Evolutionary conservation across 2,329 filamentous ascomycete species (phyloP).

Genomic region (Nemania sp.): DNA sequence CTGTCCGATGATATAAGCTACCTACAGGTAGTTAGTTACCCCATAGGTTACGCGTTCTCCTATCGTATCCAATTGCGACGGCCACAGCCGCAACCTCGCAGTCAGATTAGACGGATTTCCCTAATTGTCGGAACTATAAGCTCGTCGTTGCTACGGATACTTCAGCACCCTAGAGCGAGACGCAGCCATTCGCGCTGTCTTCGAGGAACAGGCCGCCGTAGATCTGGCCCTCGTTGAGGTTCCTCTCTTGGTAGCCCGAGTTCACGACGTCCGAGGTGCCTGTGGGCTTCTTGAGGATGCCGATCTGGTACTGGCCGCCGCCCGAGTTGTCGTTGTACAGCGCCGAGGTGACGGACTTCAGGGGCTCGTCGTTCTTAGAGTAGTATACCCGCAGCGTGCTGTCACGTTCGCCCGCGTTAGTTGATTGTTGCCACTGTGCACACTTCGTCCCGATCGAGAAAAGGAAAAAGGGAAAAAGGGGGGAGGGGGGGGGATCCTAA

Average conservation of each 20-base stretch:
- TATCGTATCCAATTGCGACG: too few species aligned
- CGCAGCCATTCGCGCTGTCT: constrained; percentile 47
- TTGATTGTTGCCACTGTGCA: too few species aligned
- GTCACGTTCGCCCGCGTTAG: not conserved
- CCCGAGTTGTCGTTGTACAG: constrained; percentile 57
- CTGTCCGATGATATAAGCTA: too few species aligned
- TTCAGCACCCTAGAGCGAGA: constrained; percentile 44
- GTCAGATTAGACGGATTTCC: too few species aligned
- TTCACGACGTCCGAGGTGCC: constrained; percentile 57
- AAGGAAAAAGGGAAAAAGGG: not conserved
- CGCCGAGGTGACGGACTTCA: constrained; percentile 52
- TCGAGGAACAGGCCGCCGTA: constrained; percentile 58
- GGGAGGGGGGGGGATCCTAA: too few species aligned
- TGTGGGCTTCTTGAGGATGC: constrained; percentile 61
- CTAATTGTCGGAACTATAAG: too few species aligned
- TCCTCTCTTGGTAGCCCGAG: constrained; percentile 52
- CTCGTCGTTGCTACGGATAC: not conserved
- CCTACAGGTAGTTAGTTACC: too few species aligned
- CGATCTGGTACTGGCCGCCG: constrained; percentile 60
- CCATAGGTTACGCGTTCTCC: too few species aligned
- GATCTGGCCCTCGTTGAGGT: constrained; percentile 54
- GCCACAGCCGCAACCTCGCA: too few species aligned
- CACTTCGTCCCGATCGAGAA: too few species aligned
- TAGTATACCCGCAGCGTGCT: constrained; percentile 63
- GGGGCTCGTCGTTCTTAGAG: constrained; percentile 52